Evolutionary conservation across 352 stramenopile genomes (phyloP), one percentile per base, ranked within the genome.

Genomic region (Phytopythium oedochilum): DNA sequence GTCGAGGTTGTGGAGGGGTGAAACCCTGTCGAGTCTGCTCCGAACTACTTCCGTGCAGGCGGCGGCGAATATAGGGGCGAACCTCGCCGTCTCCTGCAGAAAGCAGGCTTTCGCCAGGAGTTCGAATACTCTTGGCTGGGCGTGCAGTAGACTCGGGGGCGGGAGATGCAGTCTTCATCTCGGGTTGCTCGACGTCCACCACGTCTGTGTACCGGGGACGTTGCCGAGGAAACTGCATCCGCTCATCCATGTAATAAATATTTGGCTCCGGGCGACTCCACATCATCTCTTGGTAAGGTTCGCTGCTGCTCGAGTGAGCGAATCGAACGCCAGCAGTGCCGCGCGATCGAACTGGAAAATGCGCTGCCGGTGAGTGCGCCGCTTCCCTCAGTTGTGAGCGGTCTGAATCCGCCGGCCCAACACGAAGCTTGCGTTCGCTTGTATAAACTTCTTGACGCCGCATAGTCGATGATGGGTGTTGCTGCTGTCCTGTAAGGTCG

Each of bases 201-300:
- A 50, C 36, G n/a, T 62, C 36, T 29, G 48, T 15, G 47, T 63
- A 74, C 53, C 59, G 55, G 35, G 62, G 50, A 6, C 40, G 59
- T 44, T 71, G 53, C 23, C 2, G 32, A 23, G 49, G 32, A 9
- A 44, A 38, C 3, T 4, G 34, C 14, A 7, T 18, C 22, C 12
- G 22, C n/a, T 28, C 25, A 2, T 44, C 36, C 34, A 44, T 46
- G 34, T 28, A 55, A 55, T 55, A 55, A 55, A 55, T 55, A 55
- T 32, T 36, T 11, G 49, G 26, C 35, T 26, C 20, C 34, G 22
- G 23, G 35, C 35, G 49, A 22, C 18, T 55, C 34, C 49, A 44
- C 34, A 42, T 29, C 23, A 26, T 25, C 20, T 34, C 49, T 26
- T 23, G 49, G n/a, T 34, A 36, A 2, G n/a, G 35, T 8, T 55